Base-by-base conservation (phyloP, 371 early-diverging fungal genomes). In the Nematocida ironsii region DNA sequence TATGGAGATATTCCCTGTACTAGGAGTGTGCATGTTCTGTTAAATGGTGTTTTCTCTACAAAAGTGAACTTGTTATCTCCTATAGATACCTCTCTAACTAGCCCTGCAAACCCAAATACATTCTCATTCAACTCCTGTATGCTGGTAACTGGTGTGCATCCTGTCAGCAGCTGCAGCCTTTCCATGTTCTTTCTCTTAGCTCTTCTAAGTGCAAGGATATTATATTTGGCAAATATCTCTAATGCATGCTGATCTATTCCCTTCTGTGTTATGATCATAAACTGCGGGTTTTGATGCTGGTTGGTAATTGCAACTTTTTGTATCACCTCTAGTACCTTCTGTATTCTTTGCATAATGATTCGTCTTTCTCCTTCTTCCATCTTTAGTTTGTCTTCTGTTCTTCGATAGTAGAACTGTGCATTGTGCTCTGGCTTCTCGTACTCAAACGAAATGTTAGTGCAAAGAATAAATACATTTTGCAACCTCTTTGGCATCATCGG, bases 101-200 rank as follows among this genome's bases (percentile, higher is more conserved):
- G 88, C 54, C 95, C 94, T 48, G 97, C 95, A 87, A 91, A 91
- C 50, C 99, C 99, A 62, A 99, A 89, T 5, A 92, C 90, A 23
- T 91, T 91, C 39, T 90, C 90, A 5, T 91, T 90, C 72, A 99
- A 89, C 84, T 97, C 97, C 54, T 95, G 94, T 42, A 98, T 94
- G 5, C 94, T 92, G 90, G 95, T 96, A 82, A 96, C 94, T 58
- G 96, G 94, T 62, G 90, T 86, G 83, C 99, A 99, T 72, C 98
- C 98, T 87, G 96, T 96, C 82, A 92, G 91, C 76, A 94, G 88
- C 86, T 95, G 94, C 78, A 99, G 91, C 88, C 99, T 92, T 89
- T 99, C 98, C 94, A 97, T 94, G 90, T 99, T 99, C 86, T 98
- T 91, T 87, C 97, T 91, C 91, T 99, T 99, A 69, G 97, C 98